Base-by-base conservation (phyloP, 192 early-diverging fungal species). In the Cladochytrium replicatum region DNA sequence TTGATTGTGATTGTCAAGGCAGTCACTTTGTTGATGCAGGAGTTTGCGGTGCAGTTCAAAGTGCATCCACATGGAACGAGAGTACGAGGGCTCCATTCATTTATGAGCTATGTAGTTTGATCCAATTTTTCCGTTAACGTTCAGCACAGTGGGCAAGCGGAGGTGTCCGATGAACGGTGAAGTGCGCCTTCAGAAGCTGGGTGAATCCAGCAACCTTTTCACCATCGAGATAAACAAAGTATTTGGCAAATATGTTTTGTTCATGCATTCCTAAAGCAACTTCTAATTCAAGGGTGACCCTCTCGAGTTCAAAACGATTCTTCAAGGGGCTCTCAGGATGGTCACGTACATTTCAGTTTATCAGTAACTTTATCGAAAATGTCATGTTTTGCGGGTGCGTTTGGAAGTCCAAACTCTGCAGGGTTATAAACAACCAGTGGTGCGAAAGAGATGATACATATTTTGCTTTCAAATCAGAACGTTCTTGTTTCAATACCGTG, bases 111-210 rank as follows among this genome's bases (percentile, higher is more conserved):
- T 57, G 59, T 11, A 24, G 54, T 15, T 55, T 31, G 34, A 41
- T 61, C 5, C 64, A 55, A 22, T 54, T 53, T 63, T 58, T 2
- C 64, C 78, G 64, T 77, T 82, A 22, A 37, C 52, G 2, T 82
- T 85, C 44, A 69, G 58, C 21, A 82, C 80, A 0, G 78, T 82
- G 15, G 80, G 82, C 59, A 68, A 64, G 38, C 50, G 81, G 21
- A 69, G 77, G 43, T 82, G 81, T 54, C 79, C 75, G 19, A 47
- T 85, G 32, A 62, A 74, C 29, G 83, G 83, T 11, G 73, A 74
- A 17, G 63, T 84, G 11, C 50, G 53, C 6, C 66, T 84, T 6
- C 78, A 78, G 32, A 66, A 66, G 4, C 60, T 68, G 11, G 55
- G 54, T 4, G 39, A 50, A 1, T 52, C 61, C 8, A 22, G 66